Evolutionary conservation across 2,329 filamentous ascomycete species (phyloP).

Genomic region (Aspergillus texensis): DNA sequence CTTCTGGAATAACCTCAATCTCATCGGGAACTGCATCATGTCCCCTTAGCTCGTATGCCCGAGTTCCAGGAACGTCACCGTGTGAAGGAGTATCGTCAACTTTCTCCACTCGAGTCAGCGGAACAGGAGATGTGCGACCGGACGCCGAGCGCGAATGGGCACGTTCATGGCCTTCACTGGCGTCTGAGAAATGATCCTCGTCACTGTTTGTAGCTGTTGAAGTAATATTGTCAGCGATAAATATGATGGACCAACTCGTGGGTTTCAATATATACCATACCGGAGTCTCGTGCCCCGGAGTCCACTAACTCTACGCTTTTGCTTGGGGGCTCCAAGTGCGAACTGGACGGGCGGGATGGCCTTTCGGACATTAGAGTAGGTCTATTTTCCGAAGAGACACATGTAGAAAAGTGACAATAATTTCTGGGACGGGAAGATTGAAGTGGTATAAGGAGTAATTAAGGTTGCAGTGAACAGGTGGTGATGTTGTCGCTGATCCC

Average conservation of each 20-base stretch:
- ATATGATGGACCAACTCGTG: not conserved
- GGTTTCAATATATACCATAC: conserved; percentile 36
- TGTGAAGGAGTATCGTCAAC: conserved; percentile 61
- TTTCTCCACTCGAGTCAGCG: conserved; percentile 64
- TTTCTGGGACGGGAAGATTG: not conserved
- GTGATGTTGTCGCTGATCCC: conserved; percentile 23
- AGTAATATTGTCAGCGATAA: not conserved
- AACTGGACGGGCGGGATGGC: conserved; percentile 40
- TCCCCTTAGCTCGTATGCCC: conserved; percentile 59
- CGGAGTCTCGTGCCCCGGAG: conserved; percentile 58
- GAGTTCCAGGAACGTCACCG: conserved; percentile 64
- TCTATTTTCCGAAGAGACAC: conserved; percentile 16
- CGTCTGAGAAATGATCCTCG: conserved; percentile 68
- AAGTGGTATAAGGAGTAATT: not conserved
- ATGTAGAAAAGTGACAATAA: conserved; percentile 21
- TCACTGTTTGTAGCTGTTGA: conserved; percentile 53
- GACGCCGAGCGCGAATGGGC: conserved; percentile 40
- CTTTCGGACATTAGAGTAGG: conserved; percentile 40
- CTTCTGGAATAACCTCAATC: conserved; percentile 59
- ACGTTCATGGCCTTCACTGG: conserved; percentile 57
- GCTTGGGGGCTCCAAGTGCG: conserved; percentile 55
- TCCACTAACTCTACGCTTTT: conserved; percentile 60
- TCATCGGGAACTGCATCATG: conserved; percentile 67
- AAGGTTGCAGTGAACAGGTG: conserved; percentile 6
- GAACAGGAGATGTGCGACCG: conserved; percentile 56